Conservation (phyloP, 768 basidiomycete species). For the Mycena filopes region DNA sequence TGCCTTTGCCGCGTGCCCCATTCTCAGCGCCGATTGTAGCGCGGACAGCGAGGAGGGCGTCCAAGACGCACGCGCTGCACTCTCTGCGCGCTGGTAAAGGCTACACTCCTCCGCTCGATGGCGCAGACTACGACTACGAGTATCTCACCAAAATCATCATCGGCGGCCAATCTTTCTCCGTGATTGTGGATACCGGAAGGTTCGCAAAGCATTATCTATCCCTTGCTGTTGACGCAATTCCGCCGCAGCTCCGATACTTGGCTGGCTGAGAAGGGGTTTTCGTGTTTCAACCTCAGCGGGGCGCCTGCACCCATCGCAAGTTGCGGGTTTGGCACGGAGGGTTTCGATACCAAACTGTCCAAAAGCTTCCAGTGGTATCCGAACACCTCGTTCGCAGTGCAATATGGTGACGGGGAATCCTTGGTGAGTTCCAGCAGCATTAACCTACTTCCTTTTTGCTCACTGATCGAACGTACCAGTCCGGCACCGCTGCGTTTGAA, state of each 20-base stretch:
- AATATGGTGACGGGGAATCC: conserved; percentile 36
- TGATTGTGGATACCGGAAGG: conserved; percentile 35
- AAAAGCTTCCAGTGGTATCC: conserved; percentile 29
- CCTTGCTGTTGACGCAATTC: too few relatives aligned
- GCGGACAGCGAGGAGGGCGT: neutral
- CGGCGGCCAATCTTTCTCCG: conserved; percentile 25
- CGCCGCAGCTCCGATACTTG: conserved; percentile 36
- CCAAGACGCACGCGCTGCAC: conserved; percentile 17
- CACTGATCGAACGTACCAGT: neutral
- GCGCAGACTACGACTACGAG: conserved; percentile 28
- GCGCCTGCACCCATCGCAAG: conserved; percentile 23
- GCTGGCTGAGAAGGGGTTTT: conserved; percentile 33
- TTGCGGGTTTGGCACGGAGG: conserved; percentile 34
- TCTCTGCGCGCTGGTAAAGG: neutral
- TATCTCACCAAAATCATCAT: conserved; percentile 25
- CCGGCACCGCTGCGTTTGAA: conserved; percentile 33
- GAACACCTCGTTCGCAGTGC: conserved; percentile 27
- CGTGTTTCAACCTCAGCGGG: conserved; percentile 31
- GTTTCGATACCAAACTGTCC: conserved; percentile 30
- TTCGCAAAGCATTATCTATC: too few relatives aligned
- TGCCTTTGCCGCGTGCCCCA: neutral
- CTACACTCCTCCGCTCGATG: conserved; percentile 9
- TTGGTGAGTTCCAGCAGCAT: too few relatives aligned
- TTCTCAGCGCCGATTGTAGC: conserved; percentile 17
- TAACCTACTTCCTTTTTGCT: too few relatives aligned